Base-by-base conservation (phyloP, 306 rosid species). In the Dryas octopetala region DNA sequence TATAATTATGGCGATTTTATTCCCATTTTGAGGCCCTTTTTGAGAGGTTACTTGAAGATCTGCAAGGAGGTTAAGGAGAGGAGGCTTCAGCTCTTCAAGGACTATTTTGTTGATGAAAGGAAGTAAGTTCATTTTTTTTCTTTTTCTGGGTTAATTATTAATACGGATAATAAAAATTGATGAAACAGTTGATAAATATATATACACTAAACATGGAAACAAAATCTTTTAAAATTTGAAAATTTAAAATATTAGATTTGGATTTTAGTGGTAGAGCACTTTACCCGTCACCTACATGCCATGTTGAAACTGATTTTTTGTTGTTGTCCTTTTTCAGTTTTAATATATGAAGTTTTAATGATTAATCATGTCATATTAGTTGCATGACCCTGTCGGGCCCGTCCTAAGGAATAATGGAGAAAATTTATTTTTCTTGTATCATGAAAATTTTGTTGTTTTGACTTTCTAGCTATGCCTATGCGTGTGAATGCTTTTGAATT, bases 1-100 rank as follows among this genome's bases (percentile, higher is more conserved):
- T 93, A 93, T 62, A 93, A 93, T 46, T 93, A 93, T 12, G 98
- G 98, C 0, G 98, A 93, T 73, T 93, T 93, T 9, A 91, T 93
- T 77, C 97, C 98, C 0, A 86, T 93, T n/a, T 71, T 91, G 87
- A 87, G 98, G 38, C 98, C 98, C 0, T 91, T 93, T 65, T 78
- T 93, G 78, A 86, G 87, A 73, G 93, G 97, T 0, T 93, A 93
- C 71, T 80, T 93, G 82, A 91, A 84, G 85, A 79, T 91, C 72
- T 93, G 98, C 43, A 88, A 88, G 86, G 96, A 93, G 60, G 93
- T 93, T 3, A 93, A 93, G 57, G 97, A 91, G 6, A 72, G 69
- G 3, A 91, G 98, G 79, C 71, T 93, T 71, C 65, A 89, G 83
- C 91, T 93, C 17, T 93, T 93, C 82, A 91, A 89, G 80, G 96